Percentiles rank a stretch among this genome's conserved stretches.
Conservation (phyloP, 371 early-diverging fungal genomes). For the Sporodiniella umbellata region DNA sequence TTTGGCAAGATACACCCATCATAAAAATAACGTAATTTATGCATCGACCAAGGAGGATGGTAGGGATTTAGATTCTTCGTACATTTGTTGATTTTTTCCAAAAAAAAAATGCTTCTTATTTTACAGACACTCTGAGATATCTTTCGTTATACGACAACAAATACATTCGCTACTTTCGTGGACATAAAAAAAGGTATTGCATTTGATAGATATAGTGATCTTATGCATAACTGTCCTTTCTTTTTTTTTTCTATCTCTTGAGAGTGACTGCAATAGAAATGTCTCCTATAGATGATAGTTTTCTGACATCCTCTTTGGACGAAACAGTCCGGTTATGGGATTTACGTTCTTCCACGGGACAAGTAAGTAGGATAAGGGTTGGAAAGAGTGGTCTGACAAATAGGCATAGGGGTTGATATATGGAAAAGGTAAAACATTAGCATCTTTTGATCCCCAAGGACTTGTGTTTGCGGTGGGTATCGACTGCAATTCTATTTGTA, state of each 20-base stretch:
- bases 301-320: slow-evolving; percentile 71
- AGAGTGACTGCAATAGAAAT: slow-evolving; percentile 76
- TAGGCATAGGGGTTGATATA: slow-evolving; percentile 43
- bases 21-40: slow-evolving; percentile 71
- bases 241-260: background rate
- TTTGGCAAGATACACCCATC: slow-evolving; percentile 82
- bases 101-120: background rate
- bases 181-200: slow-evolving; percentile 72
- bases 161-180: slow-evolving; percentile 88
- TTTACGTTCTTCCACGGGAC: slow-evolving; percentile 59
- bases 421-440: slow-evolving; percentile 51
- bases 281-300: slow-evolving; percentile 74
- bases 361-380: slow-evolving; percentile 35
- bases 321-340: slow-evolving; percentile 82
- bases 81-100: background rate
- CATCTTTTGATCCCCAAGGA: slow-evolving; percentile 81
- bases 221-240: too few species aligned
- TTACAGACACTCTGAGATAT: slow-evolving; percentile 82
- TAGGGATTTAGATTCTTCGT: slow-evolving; percentile 18
- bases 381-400: background rate
- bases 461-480: slow-evolving; percentile 73
- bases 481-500: slow-evolving; percentile 34
- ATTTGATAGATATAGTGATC: background rate
- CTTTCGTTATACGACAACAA: slow-evolving; percentile 90
- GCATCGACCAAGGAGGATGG: slow-evolving; percentile 93